These are phyloP conservation scores for Puccinia novopanici DNA, from an alignment of 1,284 basidiomycete species.

Conservation along the genomic window DNA sequence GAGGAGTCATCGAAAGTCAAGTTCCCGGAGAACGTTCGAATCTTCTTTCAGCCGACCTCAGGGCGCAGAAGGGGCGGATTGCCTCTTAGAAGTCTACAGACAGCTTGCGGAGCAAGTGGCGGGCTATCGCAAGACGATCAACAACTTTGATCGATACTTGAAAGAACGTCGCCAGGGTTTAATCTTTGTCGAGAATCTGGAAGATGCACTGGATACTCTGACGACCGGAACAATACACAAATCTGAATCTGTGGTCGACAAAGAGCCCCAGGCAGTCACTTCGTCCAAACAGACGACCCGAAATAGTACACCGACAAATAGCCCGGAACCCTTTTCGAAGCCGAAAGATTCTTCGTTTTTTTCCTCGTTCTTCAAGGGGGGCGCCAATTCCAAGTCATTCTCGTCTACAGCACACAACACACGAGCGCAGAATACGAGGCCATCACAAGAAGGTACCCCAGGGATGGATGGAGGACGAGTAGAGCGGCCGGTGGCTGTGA, in stretches of 20 bases:
- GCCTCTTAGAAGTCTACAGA: conserved; percentile 53
- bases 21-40: conserved; percentile 65
- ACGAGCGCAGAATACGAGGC: conserved; percentile 69
- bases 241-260: conserved; percentile 9
- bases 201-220: conserved; percentile 71
- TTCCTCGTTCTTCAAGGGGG: conserved; percentile 25
- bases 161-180: conserved; percentile 83
- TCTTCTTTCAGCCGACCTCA: conserved; percentile 56
- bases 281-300: background rate
- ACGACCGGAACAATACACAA: background rate
- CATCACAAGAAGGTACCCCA: background rate
- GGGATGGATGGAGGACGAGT: background rate
- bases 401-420: conserved; percentile 62
- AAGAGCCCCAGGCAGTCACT: background rate
- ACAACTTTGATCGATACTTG: conserved; percentile 80
- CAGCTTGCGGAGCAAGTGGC: conserved; percentile 65
- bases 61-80: background rate
- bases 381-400: conserved; percentile 50
- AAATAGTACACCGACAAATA: conserved; percentile 25
- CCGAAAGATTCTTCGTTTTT: conserved; percentile 45
- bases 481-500: background rate
- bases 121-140: conserved; percentile 71
- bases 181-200: conserved; percentile 86
- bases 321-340: conserved; percentile 25
- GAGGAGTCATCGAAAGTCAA: conserved; percentile 61